Evolutionary conservation across 2,329 filamentous ascomycete species (phyloP), one percentile per base, ranked within the genome.

Genomic region (Scleromitrula shiraiana): DNA sequence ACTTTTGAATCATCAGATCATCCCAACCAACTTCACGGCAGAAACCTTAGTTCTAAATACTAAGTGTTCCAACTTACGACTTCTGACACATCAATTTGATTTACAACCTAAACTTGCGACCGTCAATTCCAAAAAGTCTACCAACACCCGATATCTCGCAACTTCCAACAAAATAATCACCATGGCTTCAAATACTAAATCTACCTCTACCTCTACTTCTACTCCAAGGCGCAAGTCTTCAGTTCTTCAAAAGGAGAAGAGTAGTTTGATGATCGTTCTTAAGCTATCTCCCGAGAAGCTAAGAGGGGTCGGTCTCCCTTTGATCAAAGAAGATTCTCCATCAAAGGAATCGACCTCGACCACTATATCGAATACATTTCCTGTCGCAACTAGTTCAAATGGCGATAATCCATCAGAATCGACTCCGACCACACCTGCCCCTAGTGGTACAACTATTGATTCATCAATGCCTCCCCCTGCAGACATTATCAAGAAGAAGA

Each of bases 401-500:
- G 71, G 70, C 48, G 78, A 81, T 53, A 76, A 74, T 33, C 75
- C 72, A 49, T 74, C 75, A 53, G 76, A 80, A 58, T 82, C 80
- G 20, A 77, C 72, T 55, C 72, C 76, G 17, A 74, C 75, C 35
- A 83, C 80, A 14, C 79, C 79, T 12, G 73, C 70, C 19, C 67
- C 74, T 33, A 73, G 69, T 39, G 75, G 72, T 56, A 81, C 44
- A 27, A 77, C 78, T 6, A 74, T 68, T 20, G 71, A 76, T 20
- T 64, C 71, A 5, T 65, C 57, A 43, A 82, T 83, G 78, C 77
- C 73, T 5, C 80, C 80, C 40, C 80, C 78, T 29, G 65, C 67
- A 38, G 76, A 80, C 46, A 80, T 74, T 6, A 70, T 74, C 10
- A 89, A 87, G 73, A 88, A 87, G 71, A 90, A 90, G 67, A 15